phyloP scores from a whole-genome alignment of 208 protist species.

The Leishmania major region DNA sequence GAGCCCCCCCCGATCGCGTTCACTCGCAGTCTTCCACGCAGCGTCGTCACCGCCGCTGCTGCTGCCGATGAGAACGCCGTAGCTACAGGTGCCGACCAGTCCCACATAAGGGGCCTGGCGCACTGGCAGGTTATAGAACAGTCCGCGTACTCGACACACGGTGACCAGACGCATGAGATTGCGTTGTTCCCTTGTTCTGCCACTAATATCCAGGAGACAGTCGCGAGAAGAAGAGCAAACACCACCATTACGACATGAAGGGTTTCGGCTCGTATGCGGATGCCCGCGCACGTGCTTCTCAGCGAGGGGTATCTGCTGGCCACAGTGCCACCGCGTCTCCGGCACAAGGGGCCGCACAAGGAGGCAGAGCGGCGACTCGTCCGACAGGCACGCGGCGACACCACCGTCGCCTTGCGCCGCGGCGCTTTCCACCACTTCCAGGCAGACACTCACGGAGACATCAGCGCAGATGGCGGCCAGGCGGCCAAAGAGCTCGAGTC shows the following conservation, averaged over 20 bases:
- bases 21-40: background rate
- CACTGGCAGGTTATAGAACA: slow-evolving; percentile 56
- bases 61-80: background rate
- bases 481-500: slow-evolving; percentile 5
- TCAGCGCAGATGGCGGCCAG: slow-evolving; percentile 25
- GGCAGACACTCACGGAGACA: slow-evolving; percentile 14
- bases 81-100: background rate
- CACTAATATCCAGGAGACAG: background rate
- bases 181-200: background rate
- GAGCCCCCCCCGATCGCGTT: background rate
- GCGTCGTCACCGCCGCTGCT: no score
- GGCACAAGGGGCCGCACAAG: slow-evolving; percentile 7
- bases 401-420: background rate
- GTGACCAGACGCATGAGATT: slow-evolving; percentile 1
- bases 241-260: background rate
- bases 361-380: background rate
- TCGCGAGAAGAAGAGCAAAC: background rate
- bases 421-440: slow-evolving; percentile 1
- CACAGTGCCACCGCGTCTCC: slow-evolving; percentile 18
- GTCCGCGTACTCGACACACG: slow-evolving; percentile 34
- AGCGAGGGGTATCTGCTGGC: slow-evolving; percentile 1
- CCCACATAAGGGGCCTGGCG: slow-evolving; percentile 27
- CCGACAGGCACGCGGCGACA: background rate
- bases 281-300: background rate
- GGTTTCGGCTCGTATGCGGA: background rate